Evolutionary conservation across 352 stramenopile species (phyloP).

Genomic region (Phytophthora crassamura): DNA sequence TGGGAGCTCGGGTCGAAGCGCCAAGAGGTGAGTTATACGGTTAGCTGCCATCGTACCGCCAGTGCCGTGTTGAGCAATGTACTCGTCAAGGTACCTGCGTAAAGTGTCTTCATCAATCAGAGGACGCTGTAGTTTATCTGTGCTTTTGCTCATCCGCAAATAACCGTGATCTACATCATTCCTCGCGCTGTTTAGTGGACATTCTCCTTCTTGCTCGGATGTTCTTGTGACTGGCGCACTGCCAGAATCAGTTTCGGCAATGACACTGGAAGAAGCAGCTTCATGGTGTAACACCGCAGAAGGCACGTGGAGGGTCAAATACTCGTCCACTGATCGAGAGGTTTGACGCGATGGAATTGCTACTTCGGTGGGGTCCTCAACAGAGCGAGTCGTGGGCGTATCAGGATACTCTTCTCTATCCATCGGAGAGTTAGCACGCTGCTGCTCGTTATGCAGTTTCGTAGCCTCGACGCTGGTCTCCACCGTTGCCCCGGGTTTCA

Average conservation of each 20-base stretch:
- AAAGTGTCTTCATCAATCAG: slow-evolving; percentile 41
- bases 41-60: slow-evolving; percentile 49
- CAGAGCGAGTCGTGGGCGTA: slow-evolving; percentile 33
- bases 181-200: not conserved
- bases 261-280: slow-evolving; percentile 18
- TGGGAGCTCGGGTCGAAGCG: slow-evolving; percentile 41
- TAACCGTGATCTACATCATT: not conserved
- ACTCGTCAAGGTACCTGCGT: slow-evolving; percentile 45
- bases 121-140: slow-evolving; percentile 2
- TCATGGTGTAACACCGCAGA: slow-evolving; percentile 27
- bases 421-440: not conserved
- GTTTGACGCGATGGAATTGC: slow-evolving; percentile 19
- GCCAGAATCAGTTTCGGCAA: slow-evolving; percentile 1
- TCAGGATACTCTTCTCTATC: slow-evolving; percentile 12
- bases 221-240: slow-evolving; percentile 15
- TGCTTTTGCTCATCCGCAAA: slow-evolving; percentile 17
- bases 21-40: slow-evolving; percentile 46
- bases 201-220: slow-evolving; percentile 10
- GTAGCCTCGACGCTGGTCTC: not conserved
- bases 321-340: slow-evolving; percentile 28
- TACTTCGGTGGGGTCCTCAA: slow-evolving; percentile 19
- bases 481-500: slow-evolving; percentile 2
- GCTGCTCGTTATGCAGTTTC: slow-evolving; percentile 2
- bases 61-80: slow-evolving; percentile 43
- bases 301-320: slow-evolving; percentile 27